A percentile compares a stretch with the other conserved stretches of the same genome.
These are phyloP conservation scores for Fusarium sambucinum DNA, from an alignment of 2,329 filamentous ascomycete species.

Conservation along the genomic window DNA sequence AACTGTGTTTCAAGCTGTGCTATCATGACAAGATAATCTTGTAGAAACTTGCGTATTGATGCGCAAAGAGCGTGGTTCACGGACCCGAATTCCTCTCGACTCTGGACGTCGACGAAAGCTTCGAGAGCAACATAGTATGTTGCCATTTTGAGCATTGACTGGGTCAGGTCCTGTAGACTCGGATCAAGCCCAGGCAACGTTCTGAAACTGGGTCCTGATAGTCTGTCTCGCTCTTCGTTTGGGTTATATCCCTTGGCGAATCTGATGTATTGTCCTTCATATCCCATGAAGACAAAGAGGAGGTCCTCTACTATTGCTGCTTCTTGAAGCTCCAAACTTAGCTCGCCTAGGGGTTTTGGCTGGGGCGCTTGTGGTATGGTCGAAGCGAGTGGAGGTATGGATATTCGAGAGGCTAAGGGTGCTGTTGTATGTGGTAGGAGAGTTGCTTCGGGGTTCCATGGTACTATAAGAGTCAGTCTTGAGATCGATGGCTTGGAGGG, in stretches of 20 bases:
- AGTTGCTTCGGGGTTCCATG: slow-evolving; percentile 85
- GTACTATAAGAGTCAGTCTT: slow-evolving; percentile 51
- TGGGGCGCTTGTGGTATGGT: slow-evolving; percentile 80
- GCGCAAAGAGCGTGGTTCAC: slow-evolving; percentile 97
- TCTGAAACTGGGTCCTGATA: slow-evolving; percentile 84
- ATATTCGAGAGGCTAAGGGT: slow-evolving; percentile 76
- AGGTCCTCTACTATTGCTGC: slow-evolving; percentile 89
- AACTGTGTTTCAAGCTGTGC: slow-evolving; percentile 95
- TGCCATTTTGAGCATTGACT: slow-evolving; percentile 92
- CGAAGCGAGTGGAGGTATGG: slow-evolving; percentile 77
- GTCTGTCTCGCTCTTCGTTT: slow-evolving; percentile 83
- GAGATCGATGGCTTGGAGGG: not conserved
- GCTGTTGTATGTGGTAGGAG: slow-evolving; percentile 75
- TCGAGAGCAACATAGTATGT: slow-evolving; percentile 93
- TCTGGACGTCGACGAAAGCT: slow-evolving; percentile 93
- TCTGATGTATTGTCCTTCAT: slow-evolving; percentile 96
- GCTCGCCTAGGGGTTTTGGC: slow-evolving; percentile 74
- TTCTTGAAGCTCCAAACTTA: slow-evolving; percentile 87
- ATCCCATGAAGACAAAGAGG: slow-evolving; percentile 96
- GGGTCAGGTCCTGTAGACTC: slow-evolving; percentile 87
- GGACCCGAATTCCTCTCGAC: slow-evolving; percentile 89
- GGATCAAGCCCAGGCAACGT: slow-evolving; percentile 88
- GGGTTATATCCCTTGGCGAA: slow-evolving; percentile 88
- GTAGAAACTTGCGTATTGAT: slow-evolving; percentile 89
- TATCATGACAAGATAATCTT: slow-evolving; percentile 93